Evolutionary conservation across 208 protist genomes (phyloP), one percentile per base, ranked within the genome.

Genomic region (Leptomonas seymouri): DNA sequence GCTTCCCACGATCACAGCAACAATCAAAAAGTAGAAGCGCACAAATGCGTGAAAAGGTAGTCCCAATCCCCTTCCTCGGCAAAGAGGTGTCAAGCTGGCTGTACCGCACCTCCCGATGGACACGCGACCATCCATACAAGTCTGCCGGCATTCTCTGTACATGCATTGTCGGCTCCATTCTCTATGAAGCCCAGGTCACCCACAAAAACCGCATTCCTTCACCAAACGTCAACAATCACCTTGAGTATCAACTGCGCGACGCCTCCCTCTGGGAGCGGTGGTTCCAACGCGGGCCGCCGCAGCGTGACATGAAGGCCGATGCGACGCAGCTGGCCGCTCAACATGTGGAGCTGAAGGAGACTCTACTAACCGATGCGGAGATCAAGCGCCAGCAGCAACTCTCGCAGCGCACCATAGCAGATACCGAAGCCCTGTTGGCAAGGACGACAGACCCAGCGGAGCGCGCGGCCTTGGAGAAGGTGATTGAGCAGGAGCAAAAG

Each of bases 141-240:
- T 71, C 85, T 25, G 49, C 63, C 2, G 81, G 75, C 30, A 78
- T 93, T 42, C 46, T 92, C 18, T 21, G 81, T 23, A 72, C 53
- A 18, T 87, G 83, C 46, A 74, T 83, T 4, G 84, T 39, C 28
- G 78, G 82, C 53, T 82, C 69, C 30, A 74, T 95, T 34, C 36
- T 91, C 16, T 95, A 95, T 68, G 90, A 95, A 59, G 87, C 79
- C 0, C 79, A 95, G 55, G 85, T 95, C 27, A 91, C 82, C 14
- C 90, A 93, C 78, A 87, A 84, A 61, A 80, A 93, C 60, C 80
- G 82, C 56, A 90, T 95, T 57, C 79, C 78, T 20, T 93, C 87
- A 14, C 90, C 90, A 3, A 90, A 95, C 76, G 84, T 95, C 30
- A 86, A 84, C 50, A 95, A 95, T 42, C 90, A 95, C 65, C 81